These are phyloP conservation scores for Penicillium brevicompactum DNA, from an alignment of 2,329 filamentous ascomycete genomes.

Conservation along the genomic window DNA sequence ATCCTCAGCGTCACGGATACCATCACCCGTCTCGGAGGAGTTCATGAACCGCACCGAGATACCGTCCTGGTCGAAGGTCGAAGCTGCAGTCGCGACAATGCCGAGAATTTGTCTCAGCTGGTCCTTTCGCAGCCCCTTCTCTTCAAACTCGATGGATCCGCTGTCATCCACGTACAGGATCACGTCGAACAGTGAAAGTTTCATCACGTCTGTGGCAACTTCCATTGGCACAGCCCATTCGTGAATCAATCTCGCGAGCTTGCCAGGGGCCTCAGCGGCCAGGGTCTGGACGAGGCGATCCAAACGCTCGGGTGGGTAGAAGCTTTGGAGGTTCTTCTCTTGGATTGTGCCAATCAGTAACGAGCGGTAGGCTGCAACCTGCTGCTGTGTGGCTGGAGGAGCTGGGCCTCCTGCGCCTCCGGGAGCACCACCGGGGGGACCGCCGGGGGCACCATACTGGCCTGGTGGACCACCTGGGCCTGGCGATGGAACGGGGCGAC, in stretches of 20 bases:
- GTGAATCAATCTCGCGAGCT: constrained; percentile 58
- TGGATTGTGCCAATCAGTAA: constrained; percentile 58
- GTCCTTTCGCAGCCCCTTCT: constrained; percentile 66
- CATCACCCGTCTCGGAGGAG: constrained; percentile 55
- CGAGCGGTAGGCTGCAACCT: constrained; percentile 59
- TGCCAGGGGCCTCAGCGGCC: constrained; percentile 37
- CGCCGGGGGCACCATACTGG: constrained; percentile 34
- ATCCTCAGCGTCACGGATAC: constrained; percentile 60
- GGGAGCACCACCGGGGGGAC: constrained; percentile 23
- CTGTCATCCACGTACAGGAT: constrained; percentile 69
- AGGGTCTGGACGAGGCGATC: constrained; percentile 35
- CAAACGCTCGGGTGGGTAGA: constrained; percentile 59
- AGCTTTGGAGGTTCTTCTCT: constrained; percentile 61
- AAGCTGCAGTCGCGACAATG: constrained; percentile 65
- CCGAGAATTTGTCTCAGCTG: constrained; percentile 66
- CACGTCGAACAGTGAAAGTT: constrained; percentile 64
- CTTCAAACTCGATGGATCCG: constrained; percentile 70
- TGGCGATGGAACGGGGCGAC: constrained; percentile 26
- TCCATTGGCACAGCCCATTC: constrained; percentile 61
- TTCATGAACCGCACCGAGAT: constrained; percentile 73
- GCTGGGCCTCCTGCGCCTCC: constrained; percentile 28
- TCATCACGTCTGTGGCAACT: constrained; percentile 65
- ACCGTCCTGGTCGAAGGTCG: constrained; percentile 70
- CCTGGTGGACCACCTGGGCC: constrained; percentile 27
- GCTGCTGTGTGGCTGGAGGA: constrained; percentile 50